Conservation (phyloP, 148 eudicot species). For the Pouteria glomerata region DNA sequence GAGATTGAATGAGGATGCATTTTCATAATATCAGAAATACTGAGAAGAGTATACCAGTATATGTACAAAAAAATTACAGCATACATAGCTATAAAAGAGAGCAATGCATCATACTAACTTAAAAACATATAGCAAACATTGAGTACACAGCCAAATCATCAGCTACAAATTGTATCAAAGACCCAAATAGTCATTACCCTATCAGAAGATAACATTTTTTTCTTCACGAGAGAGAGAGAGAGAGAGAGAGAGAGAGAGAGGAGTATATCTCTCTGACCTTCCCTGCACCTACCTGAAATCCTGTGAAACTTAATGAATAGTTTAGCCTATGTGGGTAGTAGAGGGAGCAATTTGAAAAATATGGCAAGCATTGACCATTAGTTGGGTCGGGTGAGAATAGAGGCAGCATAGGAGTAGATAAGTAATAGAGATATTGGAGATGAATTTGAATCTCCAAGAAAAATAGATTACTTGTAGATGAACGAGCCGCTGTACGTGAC, state of each 20-base stretch:
- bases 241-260: not conserved
- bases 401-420: too few species aligned
- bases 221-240: too few species aligned
- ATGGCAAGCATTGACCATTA: too few species aligned
- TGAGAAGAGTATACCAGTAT: not conserved
- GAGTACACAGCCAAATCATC: not conserved
- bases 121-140: not conserved
- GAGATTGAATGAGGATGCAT: not conserved
- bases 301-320: not conserved
- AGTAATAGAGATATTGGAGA: too few species aligned
- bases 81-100: not conserved
- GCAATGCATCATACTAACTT: not conserved
- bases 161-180: not conserved
- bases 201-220: not conserved
- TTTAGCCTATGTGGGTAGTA: too few species aligned
- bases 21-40: not conserved
- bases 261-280: not conserved
- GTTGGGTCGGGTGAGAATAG: too few species aligned
- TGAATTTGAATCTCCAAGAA: too few species aligned
- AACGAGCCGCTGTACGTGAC: too few species aligned
- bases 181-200: not conserved
- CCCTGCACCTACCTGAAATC: not conserved
- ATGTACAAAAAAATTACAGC: not conserved
- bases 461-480: too few species aligned
- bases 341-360: too few species aligned